These are phyloP conservation scores for Cryphonectria japonica DNA, from an alignment of 2,329 filamentous ascomycete genomes.

Conservation along the genomic window DNA sequence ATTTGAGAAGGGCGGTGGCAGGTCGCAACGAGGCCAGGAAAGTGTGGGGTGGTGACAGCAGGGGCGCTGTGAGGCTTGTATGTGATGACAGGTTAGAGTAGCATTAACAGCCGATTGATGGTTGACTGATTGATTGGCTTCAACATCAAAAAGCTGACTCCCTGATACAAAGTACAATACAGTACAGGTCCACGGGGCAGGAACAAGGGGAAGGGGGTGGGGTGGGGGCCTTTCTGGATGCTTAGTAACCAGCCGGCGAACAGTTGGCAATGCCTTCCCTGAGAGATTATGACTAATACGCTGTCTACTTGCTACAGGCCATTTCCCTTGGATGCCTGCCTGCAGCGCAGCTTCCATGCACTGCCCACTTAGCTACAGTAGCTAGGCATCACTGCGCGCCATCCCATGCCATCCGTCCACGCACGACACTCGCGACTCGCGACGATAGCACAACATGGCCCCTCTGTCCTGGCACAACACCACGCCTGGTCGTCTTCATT, in stretches of 20 bases:
- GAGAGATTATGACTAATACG: no score
- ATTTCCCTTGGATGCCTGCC: neutral
- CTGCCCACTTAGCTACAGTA: neutral
- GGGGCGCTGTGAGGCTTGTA: slow-evolving; percentile 58
- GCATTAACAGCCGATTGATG: neutral
- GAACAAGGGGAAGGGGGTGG: no score
- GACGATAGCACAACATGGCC: neutral
- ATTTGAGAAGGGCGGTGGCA: slow-evolving; percentile 59
- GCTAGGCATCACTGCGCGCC: neutral
- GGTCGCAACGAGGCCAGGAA: slow-evolving; percentile 53
- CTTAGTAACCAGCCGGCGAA: no score
- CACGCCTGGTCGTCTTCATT: neutral
- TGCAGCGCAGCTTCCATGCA: neutral
- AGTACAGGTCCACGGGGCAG: no score
- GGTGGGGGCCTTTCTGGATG: no score
- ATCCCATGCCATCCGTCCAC: neutral
- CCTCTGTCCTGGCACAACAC: neutral
- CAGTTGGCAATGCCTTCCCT: neutral
- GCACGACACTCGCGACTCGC: no score
- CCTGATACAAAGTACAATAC: no score
- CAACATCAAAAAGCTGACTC: no score
- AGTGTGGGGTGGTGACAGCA: slow-evolving; percentile 62
- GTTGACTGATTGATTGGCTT: no score
- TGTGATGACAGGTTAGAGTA: slow-evolving; percentile 64
- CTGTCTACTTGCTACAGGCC: neutral